These are phyloP conservation scores for Auxenochlorella pyrenoidosa DNA, from an alignment of 139 green algal species.

Conservation along the genomic window DNA sequence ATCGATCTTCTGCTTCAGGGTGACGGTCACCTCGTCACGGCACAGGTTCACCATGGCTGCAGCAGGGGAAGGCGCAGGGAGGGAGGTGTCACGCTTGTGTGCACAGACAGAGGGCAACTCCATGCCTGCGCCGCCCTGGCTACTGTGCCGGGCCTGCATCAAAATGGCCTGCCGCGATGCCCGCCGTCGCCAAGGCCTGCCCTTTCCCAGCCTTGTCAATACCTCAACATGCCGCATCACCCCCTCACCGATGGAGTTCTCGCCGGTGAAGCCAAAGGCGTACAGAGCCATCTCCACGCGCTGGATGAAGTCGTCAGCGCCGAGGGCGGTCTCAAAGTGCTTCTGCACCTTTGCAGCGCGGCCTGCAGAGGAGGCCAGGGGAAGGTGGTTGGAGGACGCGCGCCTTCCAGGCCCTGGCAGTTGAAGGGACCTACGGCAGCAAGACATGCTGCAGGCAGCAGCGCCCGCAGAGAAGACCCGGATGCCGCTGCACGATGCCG, in stretches of 20 bases:
- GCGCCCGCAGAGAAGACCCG: not conserved
- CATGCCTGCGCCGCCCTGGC: not conserved
- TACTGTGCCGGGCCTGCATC: not conserved
- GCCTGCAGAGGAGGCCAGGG: not conserved
- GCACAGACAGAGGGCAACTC: not conserved
- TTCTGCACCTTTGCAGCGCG: conserved; percentile 1
- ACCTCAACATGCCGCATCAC: not conserved
- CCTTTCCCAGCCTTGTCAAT: not conserved
- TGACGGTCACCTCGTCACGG: conserved; percentile 86
- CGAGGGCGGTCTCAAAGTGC: conserved; percentile 73
- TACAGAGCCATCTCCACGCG: conserved; percentile 79
- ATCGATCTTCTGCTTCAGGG: conserved; percentile 79
- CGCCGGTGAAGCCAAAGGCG: conserved; percentile 78
- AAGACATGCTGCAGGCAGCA: not conserved
- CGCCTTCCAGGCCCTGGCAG: too few species aligned
- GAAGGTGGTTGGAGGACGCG: too few species aligned
- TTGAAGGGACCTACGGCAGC: too few species aligned
- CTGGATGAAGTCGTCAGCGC: conserved; percentile 84
- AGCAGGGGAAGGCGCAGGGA: not conserved
- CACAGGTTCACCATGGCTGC: conserved; percentile 60
- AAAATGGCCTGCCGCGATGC: not conserved
- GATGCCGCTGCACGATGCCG: not conserved
- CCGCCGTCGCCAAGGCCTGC: not conserved
- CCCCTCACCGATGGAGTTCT: conserved; percentile 81
- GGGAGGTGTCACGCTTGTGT: not conserved